phyloP scores from a whole-genome alignment of 2,329 filamentous ascomycete species.

The Monascus ruber region DNA sequence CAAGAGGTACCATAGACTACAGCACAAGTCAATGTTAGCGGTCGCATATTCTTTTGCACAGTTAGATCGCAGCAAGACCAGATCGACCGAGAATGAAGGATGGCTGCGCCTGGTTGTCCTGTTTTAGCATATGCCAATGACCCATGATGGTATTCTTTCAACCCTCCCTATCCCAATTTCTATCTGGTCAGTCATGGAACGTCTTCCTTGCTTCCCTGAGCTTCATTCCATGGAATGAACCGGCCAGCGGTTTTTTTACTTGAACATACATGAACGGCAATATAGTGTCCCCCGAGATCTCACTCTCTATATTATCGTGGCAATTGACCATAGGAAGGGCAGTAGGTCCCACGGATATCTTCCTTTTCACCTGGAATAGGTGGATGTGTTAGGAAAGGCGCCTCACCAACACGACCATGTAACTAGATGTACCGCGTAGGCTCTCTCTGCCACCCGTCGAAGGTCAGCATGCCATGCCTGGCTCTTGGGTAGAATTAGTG shows the following conservation, averaged over 20 bases:
- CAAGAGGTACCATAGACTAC: too few relatives aligned
- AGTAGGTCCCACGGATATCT: not conserved
- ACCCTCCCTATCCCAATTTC: not conserved
- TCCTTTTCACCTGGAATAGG: not conserved
- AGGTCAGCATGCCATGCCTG: slow-evolving; percentile 23
- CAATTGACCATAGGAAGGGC: not conserved
- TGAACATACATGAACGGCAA: not conserved
- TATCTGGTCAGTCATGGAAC: not conserved
- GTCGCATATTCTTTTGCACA: too few relatives aligned
- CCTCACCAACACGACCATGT: slow-evolving; percentile 5
- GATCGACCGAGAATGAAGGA: not conserved
- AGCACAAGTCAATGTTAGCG: too few relatives aligned
- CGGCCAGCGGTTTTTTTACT: not conserved
- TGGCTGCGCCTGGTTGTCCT: not conserved
- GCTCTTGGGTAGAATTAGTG: slow-evolving; percentile 15
- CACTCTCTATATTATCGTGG: not conserved
- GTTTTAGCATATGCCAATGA: not conserved
- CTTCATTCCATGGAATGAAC: not conserved
- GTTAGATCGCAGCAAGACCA: not conserved
- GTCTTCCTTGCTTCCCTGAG: not conserved
- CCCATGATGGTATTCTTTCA: not conserved
- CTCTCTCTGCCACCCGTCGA: slow-evolving; percentile 10
- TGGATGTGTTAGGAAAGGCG: not conserved
- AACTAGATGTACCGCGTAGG: slow-evolving; percentile 1
- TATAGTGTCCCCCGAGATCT: too few relatives aligned